Evolutionary conservation across 2,329 filamentous ascomycete species (phyloP).

Genomic region (Calonectria fujianensis): DNA sequence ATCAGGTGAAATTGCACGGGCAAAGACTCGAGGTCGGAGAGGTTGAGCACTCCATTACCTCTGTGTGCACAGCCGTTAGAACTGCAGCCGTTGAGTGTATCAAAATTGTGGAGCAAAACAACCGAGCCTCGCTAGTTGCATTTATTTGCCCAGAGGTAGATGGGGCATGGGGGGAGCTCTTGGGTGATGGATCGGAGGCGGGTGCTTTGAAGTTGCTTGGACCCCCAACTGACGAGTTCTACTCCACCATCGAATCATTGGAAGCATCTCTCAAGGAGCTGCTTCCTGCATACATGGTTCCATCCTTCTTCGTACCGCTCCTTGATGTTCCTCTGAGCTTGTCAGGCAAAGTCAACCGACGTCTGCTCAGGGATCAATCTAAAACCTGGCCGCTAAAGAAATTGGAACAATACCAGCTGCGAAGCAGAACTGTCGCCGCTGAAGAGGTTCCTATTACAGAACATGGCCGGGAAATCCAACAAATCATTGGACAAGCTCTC

Average conservation of each 20-base stretch:
- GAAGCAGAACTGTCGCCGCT: neutral
- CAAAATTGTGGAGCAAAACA: constrained; percentile 15
- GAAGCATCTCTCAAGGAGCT: neutral
- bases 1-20: constrained; percentile 9
- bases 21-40: constrained; percentile 17
- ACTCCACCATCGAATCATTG: neutral
- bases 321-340: neutral
- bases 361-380: neutral
- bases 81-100: constrained; percentile 10
- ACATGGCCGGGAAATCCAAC: neutral
- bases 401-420: constrained; percentile 7
- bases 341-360: constrained; percentile 8
- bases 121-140: neutral
- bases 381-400: neutral
- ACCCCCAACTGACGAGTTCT: neutral
- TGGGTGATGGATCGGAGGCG: neutral
- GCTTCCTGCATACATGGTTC: constrained; percentile 2
- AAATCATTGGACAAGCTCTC: constrained; percentile 3
- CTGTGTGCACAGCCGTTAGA: neutral
- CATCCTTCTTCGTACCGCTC: constrained; percentile 1
- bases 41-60: constrained; percentile 3
- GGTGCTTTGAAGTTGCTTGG: neutral
- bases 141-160: constrained; percentile 1
- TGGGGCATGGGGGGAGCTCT: neutral
- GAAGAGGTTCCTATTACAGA: constrained; percentile 1